phyloP scores from a whole-genome alignment of 768 basidiomycete genomes.

The Lactarius trivialis region DNA sequence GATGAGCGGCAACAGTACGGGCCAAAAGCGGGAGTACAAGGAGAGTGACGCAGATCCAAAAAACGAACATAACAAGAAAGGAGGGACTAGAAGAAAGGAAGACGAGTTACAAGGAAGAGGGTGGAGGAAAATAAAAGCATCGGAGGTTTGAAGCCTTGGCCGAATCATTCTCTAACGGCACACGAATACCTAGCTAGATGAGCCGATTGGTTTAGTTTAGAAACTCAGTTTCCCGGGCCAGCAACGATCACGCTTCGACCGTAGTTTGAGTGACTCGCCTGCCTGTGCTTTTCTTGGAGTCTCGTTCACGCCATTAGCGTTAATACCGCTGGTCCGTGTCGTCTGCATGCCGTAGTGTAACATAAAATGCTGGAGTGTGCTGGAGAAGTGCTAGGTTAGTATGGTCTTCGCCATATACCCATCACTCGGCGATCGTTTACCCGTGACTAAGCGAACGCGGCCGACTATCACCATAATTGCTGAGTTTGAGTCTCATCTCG shows the following conservation, averaged over 20 bases:
- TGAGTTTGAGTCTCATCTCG: too few species aligned
- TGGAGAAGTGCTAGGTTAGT: too few species aligned
- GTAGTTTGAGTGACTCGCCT: too few species aligned
- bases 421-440: too few species aligned
- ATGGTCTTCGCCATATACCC: too few species aligned
- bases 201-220: background rate
- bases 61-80: constrained; percentile 3
- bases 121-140: background rate
- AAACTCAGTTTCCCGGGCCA: background rate
- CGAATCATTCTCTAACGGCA: background rate
- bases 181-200: background rate
- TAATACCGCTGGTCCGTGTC: background rate
- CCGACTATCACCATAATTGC: too few species aligned
- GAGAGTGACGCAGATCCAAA: background rate
- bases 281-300: background rate
- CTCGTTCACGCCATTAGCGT: background rate
- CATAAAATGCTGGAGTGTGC: background rate
- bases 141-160: background rate
- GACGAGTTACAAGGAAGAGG: background rate
- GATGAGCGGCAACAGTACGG: constrained; percentile 10
- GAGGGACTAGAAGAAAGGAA: background rate
- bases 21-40: constrained; percentile 24
- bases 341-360: background rate
- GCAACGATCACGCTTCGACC: too few species aligned
- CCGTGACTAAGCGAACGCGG: too few species aligned